Evolutionary conservation across 1,139 yeast genomes (phyloP).

Genomic region (Geotrichum citri-aurantii): DNA sequence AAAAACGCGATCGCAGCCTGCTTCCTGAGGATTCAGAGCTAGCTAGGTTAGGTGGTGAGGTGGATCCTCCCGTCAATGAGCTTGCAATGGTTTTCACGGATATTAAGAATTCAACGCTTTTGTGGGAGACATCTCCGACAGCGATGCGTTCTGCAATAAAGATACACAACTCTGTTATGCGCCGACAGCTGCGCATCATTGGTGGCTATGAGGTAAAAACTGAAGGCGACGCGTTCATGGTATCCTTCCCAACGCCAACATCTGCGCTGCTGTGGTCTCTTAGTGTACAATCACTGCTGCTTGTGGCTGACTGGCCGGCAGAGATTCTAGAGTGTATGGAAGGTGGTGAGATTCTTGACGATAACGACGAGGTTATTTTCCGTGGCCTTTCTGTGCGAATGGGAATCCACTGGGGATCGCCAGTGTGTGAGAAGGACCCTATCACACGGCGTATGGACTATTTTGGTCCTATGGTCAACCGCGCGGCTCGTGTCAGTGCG

Average conservation of each 20-base stretch:
- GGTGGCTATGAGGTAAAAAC: conserved; percentile 98
- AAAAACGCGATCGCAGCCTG: conserved; percentile 48
- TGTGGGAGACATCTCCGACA: conserved; percentile 90
- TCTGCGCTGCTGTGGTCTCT: conserved; percentile 93
- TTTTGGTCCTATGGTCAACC: conserved; percentile 96
- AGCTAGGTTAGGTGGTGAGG: conserved; percentile 84
- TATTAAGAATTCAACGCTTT: conserved; percentile 84
- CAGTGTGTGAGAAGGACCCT: conserved; percentile 92
- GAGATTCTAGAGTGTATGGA: conserved; percentile 82
- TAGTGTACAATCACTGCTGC: conserved; percentile 78
- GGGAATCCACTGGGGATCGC: conserved; percentile 98
- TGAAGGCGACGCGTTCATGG: conserved; percentile 99
- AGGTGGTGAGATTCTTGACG: conserved; percentile 78
- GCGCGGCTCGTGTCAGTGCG: conserved; percentile 89
- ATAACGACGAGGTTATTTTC: conserved; percentile 54
- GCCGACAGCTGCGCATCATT: conserved; percentile 83
- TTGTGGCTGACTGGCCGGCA: conserved; percentile 91
- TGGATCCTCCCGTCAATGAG: conserved; percentile 91
- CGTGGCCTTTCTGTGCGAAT: conserved; percentile 91
- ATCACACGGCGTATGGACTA: conserved; percentile 97
- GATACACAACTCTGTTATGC: conserved; percentile 88
- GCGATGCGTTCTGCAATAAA: conserved; percentile 97
- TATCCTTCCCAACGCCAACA: conserved; percentile 91
- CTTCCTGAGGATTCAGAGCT: conserved; percentile 70
- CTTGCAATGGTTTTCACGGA: conserved; percentile 95